Evolutionary conservation across 345 rosid species (phyloP).

Genomic region (Trapa bicornis): DNA sequence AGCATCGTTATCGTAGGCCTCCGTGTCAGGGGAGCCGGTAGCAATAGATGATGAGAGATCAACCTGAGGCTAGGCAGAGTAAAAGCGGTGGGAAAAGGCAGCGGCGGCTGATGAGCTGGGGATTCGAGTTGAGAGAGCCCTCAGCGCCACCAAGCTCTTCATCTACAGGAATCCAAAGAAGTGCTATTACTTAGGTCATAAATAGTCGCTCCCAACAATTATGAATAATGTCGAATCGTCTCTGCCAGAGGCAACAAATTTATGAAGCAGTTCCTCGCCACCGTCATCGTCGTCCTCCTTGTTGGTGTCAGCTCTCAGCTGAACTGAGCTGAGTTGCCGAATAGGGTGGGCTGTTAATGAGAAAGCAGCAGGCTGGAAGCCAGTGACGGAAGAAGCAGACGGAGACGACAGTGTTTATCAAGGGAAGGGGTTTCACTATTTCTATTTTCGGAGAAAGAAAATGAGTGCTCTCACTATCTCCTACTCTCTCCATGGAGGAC

Average conservation of each 20-base stretch:
- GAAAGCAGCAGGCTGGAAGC: too few relatives aligned
- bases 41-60: slow-evolving; percentile 20
- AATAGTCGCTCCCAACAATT: not conserved
- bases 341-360: too few relatives aligned
- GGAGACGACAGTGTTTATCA: too few relatives aligned
- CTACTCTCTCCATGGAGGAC: too few relatives aligned
- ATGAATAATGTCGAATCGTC: not conserved
- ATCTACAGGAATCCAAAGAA: not conserved
- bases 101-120: slow-evolving; percentile 13
- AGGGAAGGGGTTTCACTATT: too few relatives aligned
- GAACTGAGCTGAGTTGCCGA: too few relatives aligned
- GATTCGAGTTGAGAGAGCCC: slow-evolving; percentile 1
- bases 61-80: slow-evolving; percentile 47
- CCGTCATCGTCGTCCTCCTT: too few relatives aligned
- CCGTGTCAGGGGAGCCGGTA: slow-evolving; percentile 17
- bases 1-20: slow-evolving; percentile 21
- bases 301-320: too few relatives aligned
- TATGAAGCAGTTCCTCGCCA: too few relatives aligned
- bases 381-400: too few relatives aligned
- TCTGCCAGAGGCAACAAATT: not conserved
- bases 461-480: too few relatives aligned
- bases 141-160: slow-evolving; percentile 1
- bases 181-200: not conserved
- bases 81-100: slow-evolving; percentile 24
- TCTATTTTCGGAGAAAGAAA: too few relatives aligned